These are phyloP conservation scores for Backusella luteola DNA, from an alignment of 192 early-diverging fungal genomes.

Conservation along the genomic window DNA sequence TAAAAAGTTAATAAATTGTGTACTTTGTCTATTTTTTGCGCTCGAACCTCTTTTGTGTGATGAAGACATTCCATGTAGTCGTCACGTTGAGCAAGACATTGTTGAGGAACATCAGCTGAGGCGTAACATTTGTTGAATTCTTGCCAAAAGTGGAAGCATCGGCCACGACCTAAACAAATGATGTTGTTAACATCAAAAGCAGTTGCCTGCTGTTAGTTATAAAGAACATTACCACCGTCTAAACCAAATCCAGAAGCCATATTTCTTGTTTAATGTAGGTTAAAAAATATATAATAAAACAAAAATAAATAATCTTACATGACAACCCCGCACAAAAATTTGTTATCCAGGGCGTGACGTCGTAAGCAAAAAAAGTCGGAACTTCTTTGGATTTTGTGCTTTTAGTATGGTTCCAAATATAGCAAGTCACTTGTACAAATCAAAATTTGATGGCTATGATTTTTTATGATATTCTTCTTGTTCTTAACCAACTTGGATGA, in stretches of 20 bases:
- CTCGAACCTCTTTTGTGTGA: slow-evolving; percentile 87
- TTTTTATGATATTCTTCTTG: no score
- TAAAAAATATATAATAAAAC: slow-evolving; percentile 7
- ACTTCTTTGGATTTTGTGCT: neutral
- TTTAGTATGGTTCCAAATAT: neutral
- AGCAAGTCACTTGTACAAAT: neutral
- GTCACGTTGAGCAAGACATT: slow-evolving; percentile 81
- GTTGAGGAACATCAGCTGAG: slow-evolving; percentile 69
- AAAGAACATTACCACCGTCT: slow-evolving; percentile 20
- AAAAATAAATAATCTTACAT: slow-evolving; percentile 10
- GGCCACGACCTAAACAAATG: slow-evolving; percentile 59
- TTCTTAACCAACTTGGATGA: no score
- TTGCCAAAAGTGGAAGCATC: slow-evolving; percentile 97
- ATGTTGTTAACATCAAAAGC: neutral
- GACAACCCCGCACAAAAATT: slow-evolving; percentile 6
- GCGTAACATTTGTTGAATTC: slow-evolving; percentile 96
- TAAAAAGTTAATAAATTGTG: neutral
- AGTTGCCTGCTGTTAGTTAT: neutral
- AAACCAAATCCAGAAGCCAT: slow-evolving; percentile 32
- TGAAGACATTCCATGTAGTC: slow-evolving; percentile 98
- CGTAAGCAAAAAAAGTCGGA: neutral
- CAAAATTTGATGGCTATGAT: no score
- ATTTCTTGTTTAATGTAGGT: slow-evolving; percentile 9
- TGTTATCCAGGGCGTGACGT: slow-evolving; percentile 1
- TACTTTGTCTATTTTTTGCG: neutral